Evolutionary conservation across 106 monocot genomes (phyloP), one percentile per base, ranked within the genome.

Genomic region (Agapanthus africanus): DNA sequence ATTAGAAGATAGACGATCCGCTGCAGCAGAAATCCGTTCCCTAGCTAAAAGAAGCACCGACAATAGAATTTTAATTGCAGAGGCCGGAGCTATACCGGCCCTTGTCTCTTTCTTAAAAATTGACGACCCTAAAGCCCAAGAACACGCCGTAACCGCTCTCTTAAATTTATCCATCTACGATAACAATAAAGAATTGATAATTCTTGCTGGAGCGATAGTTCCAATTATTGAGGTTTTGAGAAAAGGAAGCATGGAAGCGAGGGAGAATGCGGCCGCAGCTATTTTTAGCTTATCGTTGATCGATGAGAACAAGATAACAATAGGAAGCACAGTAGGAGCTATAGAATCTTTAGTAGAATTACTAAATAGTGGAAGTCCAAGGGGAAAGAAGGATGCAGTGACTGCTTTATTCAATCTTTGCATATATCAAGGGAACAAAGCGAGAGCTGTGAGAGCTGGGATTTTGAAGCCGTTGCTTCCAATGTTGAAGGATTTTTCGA

Each of bases 401-500:
- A 90, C 97, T n/a, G 97, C 97, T 22, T 74, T 97, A 40, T 97
- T 92, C 79, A 97, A 92, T 73, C 42, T 97, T 44, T 97, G 92
- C 75, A 82, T 92, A 31, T 92, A 97, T 65, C 84, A 66, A 13
- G 65, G 74, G 0, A 74, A 74, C 40, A 74, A 74, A 27, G n/a
- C 32, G 26, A 35, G 64, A 27, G 73, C 73, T 14, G 22, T 73
- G 73, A 65, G 65, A 28, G 28, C 65, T 2, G 73, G 73, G 39
- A 52, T 73, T 14, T 23, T 73, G 25, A 62, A 23, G 18, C 19
- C 65, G 4, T 47, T 73, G 37, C 41, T 73, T 30, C 18, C 52
- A 11, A 62, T 73, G 51, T 38, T 65, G 23, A 54, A n/a, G 37
- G 65, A 66, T 51, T 54, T 52, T 27, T 42, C 73, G 19, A 62